phyloP scores from a whole-genome alignment of 2,329 filamentous ascomycete species.

The Ophiocordyceps sinensis region DNA sequence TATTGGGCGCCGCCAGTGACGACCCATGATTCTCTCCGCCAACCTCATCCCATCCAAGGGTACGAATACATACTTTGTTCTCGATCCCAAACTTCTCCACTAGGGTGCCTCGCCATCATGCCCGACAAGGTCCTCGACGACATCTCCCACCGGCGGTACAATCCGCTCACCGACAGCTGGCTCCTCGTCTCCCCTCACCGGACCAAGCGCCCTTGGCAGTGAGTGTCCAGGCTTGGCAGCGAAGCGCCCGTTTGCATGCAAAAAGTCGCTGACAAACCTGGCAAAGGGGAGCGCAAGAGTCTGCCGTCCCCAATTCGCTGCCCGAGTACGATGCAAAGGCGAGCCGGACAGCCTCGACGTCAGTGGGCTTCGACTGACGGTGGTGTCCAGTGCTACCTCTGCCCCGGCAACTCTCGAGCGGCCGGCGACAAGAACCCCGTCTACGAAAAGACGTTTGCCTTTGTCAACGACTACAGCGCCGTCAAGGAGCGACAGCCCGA shows the following conservation, averaged over 20 bases:
- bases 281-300: conserved; percentile 61
- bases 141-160: conserved; percentile 91
- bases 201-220: conserved; percentile 98
- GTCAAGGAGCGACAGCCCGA: conserved; percentile 86
- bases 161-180: conserved; percentile 80
- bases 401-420: conserved; percentile 79
- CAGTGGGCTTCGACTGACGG: not conserved
- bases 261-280: not conserved
- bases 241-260: not conserved
- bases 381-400: conserved; percentile 68
- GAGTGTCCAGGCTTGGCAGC: conserved; percentile 19
- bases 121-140: conserved; percentile 72
- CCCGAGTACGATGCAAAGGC: conserved; percentile 70
- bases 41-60: no score
- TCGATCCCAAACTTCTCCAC: no score
- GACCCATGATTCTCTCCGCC: no score
- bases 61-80: no score
- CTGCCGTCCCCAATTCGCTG: conserved; percentile 49
- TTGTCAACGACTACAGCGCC: conserved; percentile 95
- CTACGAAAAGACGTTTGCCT: conserved; percentile 79
- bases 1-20: no score
- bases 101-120: conserved; percentile 32
- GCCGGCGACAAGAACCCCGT: conserved; percentile 75
- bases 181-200: conserved; percentile 90
- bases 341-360: conserved; percentile 8